Evolutionary conservation across 345 rosid genomes (phyloP).

Genomic region (Eutrema heterophyllum): DNA sequence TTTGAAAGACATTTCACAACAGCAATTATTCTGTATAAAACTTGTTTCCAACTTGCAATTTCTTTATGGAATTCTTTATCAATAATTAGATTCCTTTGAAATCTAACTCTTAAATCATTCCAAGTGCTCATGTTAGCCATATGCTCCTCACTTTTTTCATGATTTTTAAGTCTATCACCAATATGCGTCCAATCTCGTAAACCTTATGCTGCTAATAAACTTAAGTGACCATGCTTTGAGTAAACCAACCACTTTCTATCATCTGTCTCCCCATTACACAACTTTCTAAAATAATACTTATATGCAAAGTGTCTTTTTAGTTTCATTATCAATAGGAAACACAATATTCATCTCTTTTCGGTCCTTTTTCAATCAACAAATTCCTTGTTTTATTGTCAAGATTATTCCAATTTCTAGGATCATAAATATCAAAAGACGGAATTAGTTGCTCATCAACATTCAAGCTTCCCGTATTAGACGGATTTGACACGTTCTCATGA

Average conservation of each 20-base stretch:
- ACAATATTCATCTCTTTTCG: neutral
- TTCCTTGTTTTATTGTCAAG: neutral
- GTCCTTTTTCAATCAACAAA: neutral
- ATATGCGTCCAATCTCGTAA: neutral
- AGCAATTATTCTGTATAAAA: neutral
- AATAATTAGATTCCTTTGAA: neutral
- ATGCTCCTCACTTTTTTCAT: too few species aligned
- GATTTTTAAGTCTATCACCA: neutral
- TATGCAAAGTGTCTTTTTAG: conserved; percentile 5
- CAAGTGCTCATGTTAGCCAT: too few species aligned
- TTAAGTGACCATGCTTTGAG: neutral
- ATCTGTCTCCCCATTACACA: neutral
- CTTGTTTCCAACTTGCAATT: neutral
- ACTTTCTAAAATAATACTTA: conserved; percentile 1
- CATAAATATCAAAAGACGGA: neutral
- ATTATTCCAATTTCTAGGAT: neutral
- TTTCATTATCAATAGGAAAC: neutral
- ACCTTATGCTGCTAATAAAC: neutral
- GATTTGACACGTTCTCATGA: neutral
- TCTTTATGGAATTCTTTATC: neutral
- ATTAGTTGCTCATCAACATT: neutral
- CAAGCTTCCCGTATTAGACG: neutral
- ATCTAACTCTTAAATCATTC: neutral
- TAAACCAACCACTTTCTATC: conserved; percentile 7
- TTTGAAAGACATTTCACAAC: neutral